Conservation (phyloP, 2,329 filamentous ascomycete species). For the Botrytis deweyae region DNA sequence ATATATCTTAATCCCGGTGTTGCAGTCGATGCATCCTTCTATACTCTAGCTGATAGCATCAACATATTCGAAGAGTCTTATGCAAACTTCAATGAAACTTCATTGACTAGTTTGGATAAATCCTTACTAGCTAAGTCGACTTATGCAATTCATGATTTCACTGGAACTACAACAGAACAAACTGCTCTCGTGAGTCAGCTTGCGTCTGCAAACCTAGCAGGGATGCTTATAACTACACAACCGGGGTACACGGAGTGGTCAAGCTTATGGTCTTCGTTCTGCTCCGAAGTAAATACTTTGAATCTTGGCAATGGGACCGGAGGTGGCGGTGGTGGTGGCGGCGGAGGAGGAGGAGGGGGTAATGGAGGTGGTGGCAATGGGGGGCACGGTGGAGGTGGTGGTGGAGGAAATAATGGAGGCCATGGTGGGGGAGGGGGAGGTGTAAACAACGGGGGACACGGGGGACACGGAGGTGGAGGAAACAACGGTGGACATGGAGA, state of each 20-base stretch:
- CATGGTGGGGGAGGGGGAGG: not conserved
- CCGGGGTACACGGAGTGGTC: constrained; percentile 25
- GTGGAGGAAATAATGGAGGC: not conserved
- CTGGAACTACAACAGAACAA: constrained; percentile 19
- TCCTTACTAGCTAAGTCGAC: constrained; percentile 27
- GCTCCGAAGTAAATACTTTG: constrained; percentile 23
- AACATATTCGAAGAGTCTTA: constrained; percentile 28
- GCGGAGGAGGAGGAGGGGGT: too few species aligned
- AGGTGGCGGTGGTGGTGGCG: accelerated
- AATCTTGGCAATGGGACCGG: not conserved
- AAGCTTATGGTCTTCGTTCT: constrained; percentile 26
- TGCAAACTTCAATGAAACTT: constrained; percentile 25
- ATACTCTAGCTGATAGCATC: constrained; percentile 30
- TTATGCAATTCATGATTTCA: constrained; percentile 31
- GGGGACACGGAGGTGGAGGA: not conserved
- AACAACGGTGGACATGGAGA: not conserved
- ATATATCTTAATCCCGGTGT: constrained; percentile 31
- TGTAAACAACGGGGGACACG: not conserved
- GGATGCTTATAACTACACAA: constrained; percentile 29
- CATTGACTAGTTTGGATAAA: constrained; percentile 18
- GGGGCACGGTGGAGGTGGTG: not conserved
- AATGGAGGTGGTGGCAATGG: too few species aligned
- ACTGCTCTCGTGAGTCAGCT: constrained; percentile 27
- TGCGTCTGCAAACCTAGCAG: constrained; percentile 26
- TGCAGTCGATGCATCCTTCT: constrained; percentile 27